Evolutionary conservation across 73 alveolate genomes (phyloP), one percentile per base, ranked within the genome.

Genomic region (Paramecium tetraurelia): DNA sequence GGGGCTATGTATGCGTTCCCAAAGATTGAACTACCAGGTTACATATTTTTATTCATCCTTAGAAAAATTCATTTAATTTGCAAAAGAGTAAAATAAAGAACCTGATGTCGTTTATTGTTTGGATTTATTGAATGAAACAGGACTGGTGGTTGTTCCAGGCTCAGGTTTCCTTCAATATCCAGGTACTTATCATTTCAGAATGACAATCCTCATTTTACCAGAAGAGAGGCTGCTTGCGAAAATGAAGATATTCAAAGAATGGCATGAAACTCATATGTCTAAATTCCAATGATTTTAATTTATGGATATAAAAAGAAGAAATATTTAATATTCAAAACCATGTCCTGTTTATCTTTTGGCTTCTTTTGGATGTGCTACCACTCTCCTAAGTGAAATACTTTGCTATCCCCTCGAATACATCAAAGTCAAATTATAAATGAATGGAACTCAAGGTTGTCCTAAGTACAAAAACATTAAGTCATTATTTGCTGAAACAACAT

Each of bases 1-100:
- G 99, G 99, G 33, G 97, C 99, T 33, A 94, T 97, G 98, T 97
- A 97, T 93, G 98, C 97, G n/a, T 95, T 96, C 85, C 99, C 99
- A 5, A 38, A 46, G 53, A 92, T 97, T 33, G 85, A 93, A 18
- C 68, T 97, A 24, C 92, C 98, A 18, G 90, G 90, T 80, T 3
- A 48, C 1, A 44, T 80, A 14, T 1, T 3, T 8, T 18, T 11
- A 20, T 40, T 10, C 31, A 63, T 77, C 14, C 9, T 29, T 36
- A 70, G 63, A 89, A n/a, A 92, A 92, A 59, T 95, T 95, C 85
- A 40, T 92, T 35, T 92, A 77, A 44, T 96, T 70, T 89, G 97
- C 98, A 72, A 80, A 83, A 38, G 40, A 70, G 40, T 40, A 21
- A 86, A 95, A 96, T 20, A 40, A 69, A 58, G 93, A 35, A 18